Percentiles rank a stretch among this genome's conserved stretches.
Evolutionary conservation across 1,284 basidiomycete genomes (phyloP).

Genomic region (Ustilago nuda): DNA sequence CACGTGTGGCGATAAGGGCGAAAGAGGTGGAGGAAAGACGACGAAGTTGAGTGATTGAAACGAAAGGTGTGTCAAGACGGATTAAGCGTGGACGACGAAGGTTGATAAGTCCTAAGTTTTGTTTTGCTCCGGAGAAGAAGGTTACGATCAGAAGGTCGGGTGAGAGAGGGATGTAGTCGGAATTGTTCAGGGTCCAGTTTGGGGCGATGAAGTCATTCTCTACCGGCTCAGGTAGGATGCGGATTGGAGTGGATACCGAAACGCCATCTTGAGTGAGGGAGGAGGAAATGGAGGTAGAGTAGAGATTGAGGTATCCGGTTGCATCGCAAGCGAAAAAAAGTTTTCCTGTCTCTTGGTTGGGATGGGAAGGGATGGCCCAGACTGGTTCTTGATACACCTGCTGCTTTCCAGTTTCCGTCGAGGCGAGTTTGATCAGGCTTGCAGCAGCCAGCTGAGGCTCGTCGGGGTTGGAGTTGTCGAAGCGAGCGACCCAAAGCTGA

Average conservation of each 20-base stretch:
- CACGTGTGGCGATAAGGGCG: conserved; percentile 34
- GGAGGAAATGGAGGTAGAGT: conserved; percentile 69
- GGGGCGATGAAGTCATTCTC: conserved; percentile 76
- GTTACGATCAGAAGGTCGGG: conserved; percentile 46
- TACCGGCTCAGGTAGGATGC: conserved; percentile 72
- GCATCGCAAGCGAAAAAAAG: conserved; percentile 79
- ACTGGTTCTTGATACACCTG: conserved; percentile 67
- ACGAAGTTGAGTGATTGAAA: conserved; percentile 38
- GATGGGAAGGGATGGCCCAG: conserved; percentile 73
- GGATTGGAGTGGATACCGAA: conserved; percentile 3
- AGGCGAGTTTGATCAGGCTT: conserved; percentile 19
- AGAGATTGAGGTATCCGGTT: conserved; percentile 80
- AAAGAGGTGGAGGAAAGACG: conserved; percentile 36
- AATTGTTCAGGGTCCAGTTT: conserved; percentile 73
- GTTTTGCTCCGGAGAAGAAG: conserved; percentile 30
- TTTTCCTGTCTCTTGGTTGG: conserved; percentile 69
- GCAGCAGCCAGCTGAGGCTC: conserved; percentile 23
- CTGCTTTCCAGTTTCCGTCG: conserved; percentile 24
- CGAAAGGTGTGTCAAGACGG: conserved; percentile 38
- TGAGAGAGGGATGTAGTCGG: conserved; percentile 46
- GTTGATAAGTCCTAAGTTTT: conserved; percentile 44
- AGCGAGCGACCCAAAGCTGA: conserved; percentile 74
- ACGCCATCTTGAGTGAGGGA: background rate
- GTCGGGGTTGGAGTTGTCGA: conserved; percentile 47
- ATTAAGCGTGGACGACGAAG: conserved; percentile 41